Percentiles rank a stretch among this genome's conserved stretches.
Conservation (phyloP, 23 red algal genomes). For the Chondrus crispus region DNA sequence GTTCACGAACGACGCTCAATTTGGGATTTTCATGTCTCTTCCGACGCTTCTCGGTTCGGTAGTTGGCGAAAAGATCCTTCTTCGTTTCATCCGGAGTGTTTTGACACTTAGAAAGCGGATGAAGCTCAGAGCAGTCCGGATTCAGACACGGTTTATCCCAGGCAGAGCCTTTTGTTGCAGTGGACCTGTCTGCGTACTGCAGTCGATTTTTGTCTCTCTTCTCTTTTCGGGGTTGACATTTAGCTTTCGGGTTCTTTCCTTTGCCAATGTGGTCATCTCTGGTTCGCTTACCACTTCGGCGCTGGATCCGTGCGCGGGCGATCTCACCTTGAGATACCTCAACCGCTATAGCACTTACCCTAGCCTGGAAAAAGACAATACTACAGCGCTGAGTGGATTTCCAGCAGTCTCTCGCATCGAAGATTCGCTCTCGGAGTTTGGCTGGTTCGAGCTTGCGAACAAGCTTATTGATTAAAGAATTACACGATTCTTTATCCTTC, state of each 20-base stretch:
- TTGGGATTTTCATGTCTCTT: neutral
- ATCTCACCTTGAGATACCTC: neutral
- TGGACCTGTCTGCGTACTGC: too few relatives aligned
- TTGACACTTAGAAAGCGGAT: neutral
- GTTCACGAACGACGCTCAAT: neutral
- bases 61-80: neutral
- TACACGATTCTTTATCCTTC: constrained; percentile 11
- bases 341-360: neutral
- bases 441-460: neutral
- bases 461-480: constrained; percentile 7
- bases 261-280: too few relatives aligned
- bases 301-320: neutral
- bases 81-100: neutral
- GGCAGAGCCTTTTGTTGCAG: too few relatives aligned
- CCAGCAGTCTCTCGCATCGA: neutral
- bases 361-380: neutral
- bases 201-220: too few relatives aligned
- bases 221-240: too few relatives aligned
- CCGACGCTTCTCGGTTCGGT: neutral
- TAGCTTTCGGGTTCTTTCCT: too few relatives aligned
- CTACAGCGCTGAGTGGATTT: neutral
- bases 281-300: too few relatives aligned
- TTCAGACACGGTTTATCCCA: constrained; percentile 1
- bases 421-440: neutral
- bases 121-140: neutral